These are phyloP conservation scores for Fusarium nelsonii DNA, from an alignment of 2,329 filamentous ascomycete genomes.

Conservation along the genomic window DNA sequence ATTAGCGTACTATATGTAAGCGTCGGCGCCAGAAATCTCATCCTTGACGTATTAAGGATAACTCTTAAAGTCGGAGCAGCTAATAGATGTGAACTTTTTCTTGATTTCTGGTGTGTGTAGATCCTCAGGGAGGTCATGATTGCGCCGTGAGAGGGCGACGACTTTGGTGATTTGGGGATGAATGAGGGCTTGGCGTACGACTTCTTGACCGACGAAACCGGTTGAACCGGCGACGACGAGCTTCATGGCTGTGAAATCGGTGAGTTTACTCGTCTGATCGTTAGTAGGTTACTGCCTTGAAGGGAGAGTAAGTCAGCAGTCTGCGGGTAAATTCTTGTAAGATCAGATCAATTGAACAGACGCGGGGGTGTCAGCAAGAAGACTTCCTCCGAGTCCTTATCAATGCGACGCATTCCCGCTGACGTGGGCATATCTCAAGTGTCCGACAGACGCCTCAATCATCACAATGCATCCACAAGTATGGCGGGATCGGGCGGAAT, in stretches of 20 bases:
- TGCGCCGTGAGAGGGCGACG: conserved; percentile 57
- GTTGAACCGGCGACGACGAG: conserved; percentile 58
- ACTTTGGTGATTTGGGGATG: conserved; percentile 55
- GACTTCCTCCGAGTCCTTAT: background rate
- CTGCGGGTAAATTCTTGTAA: background rate
- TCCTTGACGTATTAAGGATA: conserved; percentile 57
- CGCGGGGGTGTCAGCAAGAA: background rate
- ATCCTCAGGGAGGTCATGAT: conserved; percentile 48
- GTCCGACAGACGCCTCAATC: background rate
- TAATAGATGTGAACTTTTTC: conserved; percentile 56
- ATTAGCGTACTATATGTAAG: conserved; percentile 56
- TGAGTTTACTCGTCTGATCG: background rate
- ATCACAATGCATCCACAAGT: background rate
- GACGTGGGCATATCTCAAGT: background rate
- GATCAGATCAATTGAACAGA: background rate
- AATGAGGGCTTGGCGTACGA: conserved; percentile 58
- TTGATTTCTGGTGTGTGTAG: conserved; percentile 41
- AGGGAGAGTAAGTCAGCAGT: background rate
- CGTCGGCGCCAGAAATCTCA: conserved; percentile 56
- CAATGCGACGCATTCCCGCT: background rate
- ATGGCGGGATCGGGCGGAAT: background rate
- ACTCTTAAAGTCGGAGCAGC: conserved; percentile 55
- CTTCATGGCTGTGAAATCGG: conserved; percentile 52
- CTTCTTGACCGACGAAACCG: conserved; percentile 58
- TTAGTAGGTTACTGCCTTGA: background rate